phyloP scores from a whole-genome alignment of 768 basidiomycete species.

The Solioccasus polychromus region DNA sequence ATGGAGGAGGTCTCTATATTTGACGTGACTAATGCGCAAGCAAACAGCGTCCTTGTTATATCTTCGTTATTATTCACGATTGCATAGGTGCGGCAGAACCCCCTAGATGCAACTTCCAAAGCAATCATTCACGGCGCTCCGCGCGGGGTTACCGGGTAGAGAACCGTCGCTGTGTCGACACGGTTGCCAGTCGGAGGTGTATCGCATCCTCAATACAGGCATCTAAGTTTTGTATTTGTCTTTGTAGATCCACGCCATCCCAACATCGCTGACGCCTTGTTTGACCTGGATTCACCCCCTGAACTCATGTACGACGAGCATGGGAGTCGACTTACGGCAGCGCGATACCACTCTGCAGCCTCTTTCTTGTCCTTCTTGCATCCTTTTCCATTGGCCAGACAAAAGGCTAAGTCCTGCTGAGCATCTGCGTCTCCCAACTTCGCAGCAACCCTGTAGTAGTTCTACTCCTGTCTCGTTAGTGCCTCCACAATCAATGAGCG shows the following conservation, averaged over 20 bases:
- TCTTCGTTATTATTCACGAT: conserved; percentile 20
- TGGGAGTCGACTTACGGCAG: conserved; percentile 53
- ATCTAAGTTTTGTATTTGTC: conserved; percentile 55
- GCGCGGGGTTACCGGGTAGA: conserved; percentile 11
- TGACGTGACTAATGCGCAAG: conserved; percentile 21
- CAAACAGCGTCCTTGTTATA: conserved; percentile 20
- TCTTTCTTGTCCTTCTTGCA: conserved; percentile 86
- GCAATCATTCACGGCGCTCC: conserved; percentile 7
- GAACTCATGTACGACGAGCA: neutral
- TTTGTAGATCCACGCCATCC: conserved; percentile 90
- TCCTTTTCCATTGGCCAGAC: conserved; percentile 82
- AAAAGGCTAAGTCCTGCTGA: conserved; percentile 82
- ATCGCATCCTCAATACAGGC: neutral
- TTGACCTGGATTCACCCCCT: conserved; percentile 37
- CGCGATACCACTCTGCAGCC: conserved; percentile 87
- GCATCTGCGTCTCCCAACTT: conserved; percentile 84
- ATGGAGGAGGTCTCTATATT: conserved; percentile 27
- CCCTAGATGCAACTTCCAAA: conserved; percentile 4
- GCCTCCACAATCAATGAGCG: neutral
- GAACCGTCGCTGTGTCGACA: conserved; percentile 1
- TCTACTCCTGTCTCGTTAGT: conserved; percentile 38
- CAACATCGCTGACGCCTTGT: conserved; percentile 79
- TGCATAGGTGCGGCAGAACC: conserved; percentile 18
- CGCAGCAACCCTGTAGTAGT: conserved; percentile 83
- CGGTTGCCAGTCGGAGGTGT: neutral